A percentile compares a stretch with the other conserved stretches of the same genome.
phyloP scores from a whole-genome alignment of 1,284 basidiomycete genomes.

The Polyporus tsugae region DNA sequence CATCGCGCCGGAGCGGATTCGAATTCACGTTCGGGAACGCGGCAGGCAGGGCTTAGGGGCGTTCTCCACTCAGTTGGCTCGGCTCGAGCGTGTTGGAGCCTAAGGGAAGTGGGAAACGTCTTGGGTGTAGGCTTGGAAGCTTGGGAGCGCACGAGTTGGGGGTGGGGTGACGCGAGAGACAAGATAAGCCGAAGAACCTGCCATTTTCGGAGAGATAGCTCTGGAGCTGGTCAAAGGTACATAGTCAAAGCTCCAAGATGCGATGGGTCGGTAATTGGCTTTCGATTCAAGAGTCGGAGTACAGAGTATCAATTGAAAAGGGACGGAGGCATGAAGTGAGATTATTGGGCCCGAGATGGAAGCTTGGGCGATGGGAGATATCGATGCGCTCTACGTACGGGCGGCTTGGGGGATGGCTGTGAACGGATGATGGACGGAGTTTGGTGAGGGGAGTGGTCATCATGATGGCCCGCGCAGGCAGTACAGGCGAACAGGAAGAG shows the following conservation, averaged over 20 bases:
- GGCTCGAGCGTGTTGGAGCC: background rate
- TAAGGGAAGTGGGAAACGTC: background rate
- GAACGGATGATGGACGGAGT: conserved; percentile 6
- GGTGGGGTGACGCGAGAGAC: background rate
- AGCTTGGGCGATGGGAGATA: background rate
- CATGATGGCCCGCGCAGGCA: conserved; percentile 1
- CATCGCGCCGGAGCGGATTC: background rate
- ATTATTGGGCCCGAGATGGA: background rate
- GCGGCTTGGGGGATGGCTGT: conserved; percentile 10
- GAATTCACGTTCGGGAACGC: background rate
- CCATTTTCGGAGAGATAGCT: background rate
- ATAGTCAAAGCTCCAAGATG: background rate
- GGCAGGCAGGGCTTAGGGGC: background rate
- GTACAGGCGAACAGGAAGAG: conserved; percentile 5
- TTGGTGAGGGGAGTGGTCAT: conserved; percentile 2
- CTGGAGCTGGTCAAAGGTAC: background rate
- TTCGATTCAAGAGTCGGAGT: conserved; percentile 3
- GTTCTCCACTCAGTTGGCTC: background rate
- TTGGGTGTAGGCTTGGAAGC: background rate
- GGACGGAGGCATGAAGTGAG: conserved; percentile 1
- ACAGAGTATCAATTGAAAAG: background rate
- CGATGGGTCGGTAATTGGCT: background rate
- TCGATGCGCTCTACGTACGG: background rate
- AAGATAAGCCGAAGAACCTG: background rate
- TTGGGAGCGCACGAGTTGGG: background rate